Base-by-base conservation (phyloP, 345 rosid species). In the Lepidium africanum region DNA sequence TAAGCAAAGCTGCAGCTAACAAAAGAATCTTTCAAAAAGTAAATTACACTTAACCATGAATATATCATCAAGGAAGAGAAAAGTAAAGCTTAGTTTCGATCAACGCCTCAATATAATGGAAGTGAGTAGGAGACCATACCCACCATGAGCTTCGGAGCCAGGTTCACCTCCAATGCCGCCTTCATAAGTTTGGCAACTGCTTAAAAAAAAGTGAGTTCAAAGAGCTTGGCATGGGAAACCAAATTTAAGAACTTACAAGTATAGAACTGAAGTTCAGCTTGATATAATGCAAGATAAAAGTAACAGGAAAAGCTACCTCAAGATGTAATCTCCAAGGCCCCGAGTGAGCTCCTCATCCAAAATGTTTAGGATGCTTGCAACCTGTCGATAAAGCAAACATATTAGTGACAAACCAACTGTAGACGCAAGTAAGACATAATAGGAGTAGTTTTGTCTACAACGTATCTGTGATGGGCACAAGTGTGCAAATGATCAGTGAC, bases 151-250 rank as follows among this genome's bases (percentile, higher is more conserved):
- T 86, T 94, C 99, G 60, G 91, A 82, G 72, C 92, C 92, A 54
- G 99, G 97, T 78, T 91, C 99, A 77, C 96, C 99, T 19, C 87
- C 85, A 78, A 94, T 88, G 50, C 99, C 99, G 71, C 99, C 99
- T 84, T 94, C 99, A 65, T 87, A 89, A 69, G 97, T 94, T 82
- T 94, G 99, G 81, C 95, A 94, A 76, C 97, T 89, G 85, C 76
- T 77, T 47, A 71, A 54, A 72, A 54, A 72, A 40, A 61, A 21
- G 65, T 15, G 48, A 63, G 58, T 59, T 9, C 48, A 14, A 61
- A 43, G 17, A 46, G 35, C 45, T 45, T 55, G 30, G n/a, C 11
- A 59, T 17, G 21, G 17, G 2, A 56, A 52, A 46, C 15, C 37
- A 13, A 46, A 36, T 25, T 45, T 30, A 23, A 23, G 16, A 45